Percentiles rank a stretch among this genome's conserved stretches.
Conservation (phyloP, 164 flowering plant species). For the Akebia trifoliata region DNA sequence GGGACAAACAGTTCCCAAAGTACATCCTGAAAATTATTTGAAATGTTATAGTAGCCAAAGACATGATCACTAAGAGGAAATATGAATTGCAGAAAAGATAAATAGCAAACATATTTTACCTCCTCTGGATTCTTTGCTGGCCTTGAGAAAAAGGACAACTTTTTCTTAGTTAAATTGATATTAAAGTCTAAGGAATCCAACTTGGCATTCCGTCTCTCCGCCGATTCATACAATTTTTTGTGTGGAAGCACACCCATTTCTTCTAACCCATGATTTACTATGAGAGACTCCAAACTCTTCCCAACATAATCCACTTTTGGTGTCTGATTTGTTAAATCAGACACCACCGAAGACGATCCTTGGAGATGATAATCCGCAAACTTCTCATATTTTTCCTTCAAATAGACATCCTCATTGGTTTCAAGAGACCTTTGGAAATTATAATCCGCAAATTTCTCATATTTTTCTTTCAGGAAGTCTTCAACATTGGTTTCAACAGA, state of each 20-base stretch:
- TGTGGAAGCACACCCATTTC: slow-evolving; percentile 24
- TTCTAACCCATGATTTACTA: slow-evolving; percentile 17
- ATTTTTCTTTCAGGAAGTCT: no score
- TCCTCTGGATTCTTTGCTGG: slow-evolving; percentile 38
- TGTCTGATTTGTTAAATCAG: no score
- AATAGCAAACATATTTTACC: slow-evolving; percentile 22
- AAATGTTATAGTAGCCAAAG: no score
- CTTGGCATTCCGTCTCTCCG: slow-evolving; percentile 32
- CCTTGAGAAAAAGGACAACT: slow-evolving; percentile 11
- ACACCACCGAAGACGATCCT: no score
- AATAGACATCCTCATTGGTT: slow-evolving; percentile 10
- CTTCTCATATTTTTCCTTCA: slow-evolving; percentile 26
- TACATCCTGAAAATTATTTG: slow-evolving; percentile 39
- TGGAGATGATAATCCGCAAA: slow-evolving; percentile 10
- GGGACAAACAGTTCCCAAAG: slow-evolving; percentile 48
- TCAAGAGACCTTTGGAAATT: no score
- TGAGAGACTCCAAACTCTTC: slow-evolving; percentile 28
- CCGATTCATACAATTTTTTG: slow-evolving; percentile 35
- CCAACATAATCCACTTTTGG: slow-evolving; percentile 28
- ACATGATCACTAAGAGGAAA: no score
- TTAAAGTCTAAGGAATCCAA: slow-evolving; percentile 29
- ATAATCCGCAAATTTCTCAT: no score
- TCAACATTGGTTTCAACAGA: no score
- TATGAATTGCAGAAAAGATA: no score
- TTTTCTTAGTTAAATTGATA: slow-evolving; percentile 32